Conservation (phyloP, 768 basidiomycete genomes). For the Naganishia vaughanmartiniae region DNA sequence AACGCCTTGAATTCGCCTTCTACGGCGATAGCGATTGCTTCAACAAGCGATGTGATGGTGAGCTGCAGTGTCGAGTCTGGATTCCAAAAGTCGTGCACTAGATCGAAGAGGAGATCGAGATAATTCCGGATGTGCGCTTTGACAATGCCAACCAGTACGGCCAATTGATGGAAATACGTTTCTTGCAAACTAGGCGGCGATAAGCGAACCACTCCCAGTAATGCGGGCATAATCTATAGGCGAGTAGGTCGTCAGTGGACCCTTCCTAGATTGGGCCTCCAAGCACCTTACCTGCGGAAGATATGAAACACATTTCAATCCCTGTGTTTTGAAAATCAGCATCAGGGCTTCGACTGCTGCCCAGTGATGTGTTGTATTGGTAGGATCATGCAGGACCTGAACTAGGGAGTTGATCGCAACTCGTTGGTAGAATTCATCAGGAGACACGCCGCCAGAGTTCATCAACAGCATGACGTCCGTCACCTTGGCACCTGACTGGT, state of each 20-base stretch:
- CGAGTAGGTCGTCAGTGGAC: background rate
- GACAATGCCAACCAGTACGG: conserved; percentile 91
- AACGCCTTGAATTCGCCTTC: conserved; percentile 98
- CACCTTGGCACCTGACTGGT: conserved; percentile 56
- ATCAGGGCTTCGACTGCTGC: conserved; percentile 96
- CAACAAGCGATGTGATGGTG: conserved; percentile 86
- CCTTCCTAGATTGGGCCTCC: background rate
- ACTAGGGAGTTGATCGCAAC: conserved; percentile 87
- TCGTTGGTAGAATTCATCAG: conserved; percentile 96
- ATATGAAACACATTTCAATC: conserved; percentile 91
- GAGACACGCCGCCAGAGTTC: conserved; percentile 57
- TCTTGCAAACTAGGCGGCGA: conserved; percentile 76
- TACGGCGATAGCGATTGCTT: conserved; percentile 85
- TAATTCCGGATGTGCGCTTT: conserved; percentile 95
- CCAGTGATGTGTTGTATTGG: conserved; percentile 80
- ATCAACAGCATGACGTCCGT: conserved; percentile 55
- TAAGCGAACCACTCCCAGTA: conserved; percentile 78
- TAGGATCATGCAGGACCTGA: conserved; percentile 80
- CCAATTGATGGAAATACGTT: conserved; percentile 82
- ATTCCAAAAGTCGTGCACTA: conserved; percentile 90
- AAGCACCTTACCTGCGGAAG: conserved; percentile 70
- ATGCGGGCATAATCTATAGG: conserved; percentile 78
- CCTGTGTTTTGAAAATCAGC: conserved; percentile 98
- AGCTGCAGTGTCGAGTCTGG: conserved; percentile 68
- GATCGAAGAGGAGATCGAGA: conserved; percentile 74